Percentiles rank a stretch among this genome's conserved stretches.
Evolutionary conservation across 192 early-diverging fungal species (phyloP).

Genomic region (Coemansia sp.): DNA sequence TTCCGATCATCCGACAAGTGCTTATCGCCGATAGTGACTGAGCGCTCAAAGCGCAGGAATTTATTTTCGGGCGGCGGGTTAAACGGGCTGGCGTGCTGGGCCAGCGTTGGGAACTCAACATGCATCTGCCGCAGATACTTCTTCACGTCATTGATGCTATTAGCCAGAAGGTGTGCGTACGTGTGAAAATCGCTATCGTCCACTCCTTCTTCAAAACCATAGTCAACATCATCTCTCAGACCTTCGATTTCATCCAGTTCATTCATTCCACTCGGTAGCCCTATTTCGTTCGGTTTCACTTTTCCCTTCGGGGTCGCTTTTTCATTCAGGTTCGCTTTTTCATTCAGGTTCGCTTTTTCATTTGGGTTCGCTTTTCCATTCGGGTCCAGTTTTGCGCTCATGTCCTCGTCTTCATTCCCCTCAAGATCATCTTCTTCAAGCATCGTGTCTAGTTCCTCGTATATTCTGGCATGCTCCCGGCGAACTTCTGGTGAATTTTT

Average conservation of each 20-base stretch:
- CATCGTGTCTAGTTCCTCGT: conserved; percentile 38
- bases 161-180: conserved; percentile 38
- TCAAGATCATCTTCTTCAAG: background rate
- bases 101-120: conserved; percentile 46
- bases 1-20: conserved; percentile 40
- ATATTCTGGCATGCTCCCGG: conserved; percentile 28
- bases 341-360: no score
- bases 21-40: conserved; percentile 44
- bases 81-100: conserved; percentile 41
- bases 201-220: no score
- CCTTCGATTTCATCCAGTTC: no score
- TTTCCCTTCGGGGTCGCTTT: no score
- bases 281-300: no score
- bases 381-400: no score
- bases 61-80: conserved; percentile 24
- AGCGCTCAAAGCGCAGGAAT: conserved; percentile 42
- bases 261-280: no score
- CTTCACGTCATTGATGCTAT: conserved; percentile 50
- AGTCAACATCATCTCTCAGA: no score
- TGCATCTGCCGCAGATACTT: conserved; percentile 46
- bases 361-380: no score
- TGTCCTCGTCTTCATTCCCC: no score
- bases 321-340: no score
- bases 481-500: conserved; percentile 10
- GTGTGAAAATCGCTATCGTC: conserved; percentile 44